Evolutionary conservation across 75 land plant genomes (phyloP).

Genomic region (Pinus albicaulis): DNA sequence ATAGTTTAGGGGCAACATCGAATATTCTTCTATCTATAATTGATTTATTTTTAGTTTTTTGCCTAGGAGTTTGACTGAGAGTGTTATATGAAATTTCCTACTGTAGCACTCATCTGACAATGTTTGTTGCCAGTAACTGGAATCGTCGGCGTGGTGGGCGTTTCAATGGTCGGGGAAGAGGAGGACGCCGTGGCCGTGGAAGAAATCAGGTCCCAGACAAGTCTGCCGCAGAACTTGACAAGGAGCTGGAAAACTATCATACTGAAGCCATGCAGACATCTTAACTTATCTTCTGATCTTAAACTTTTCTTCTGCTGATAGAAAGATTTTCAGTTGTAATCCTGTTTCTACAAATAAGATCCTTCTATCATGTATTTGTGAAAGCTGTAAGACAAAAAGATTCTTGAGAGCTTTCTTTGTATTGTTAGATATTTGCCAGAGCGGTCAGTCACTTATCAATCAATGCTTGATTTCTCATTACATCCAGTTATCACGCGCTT

Average conservation of each 20-base stretch:
- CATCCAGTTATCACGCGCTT: too few relatives aligned
- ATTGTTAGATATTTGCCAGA: too few relatives aligned
- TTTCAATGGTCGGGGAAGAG: conserved; percentile 44
- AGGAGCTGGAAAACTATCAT: conserved; percentile 81
- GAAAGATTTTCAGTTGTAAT: neutral
- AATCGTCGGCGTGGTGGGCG: conserved; percentile 27
- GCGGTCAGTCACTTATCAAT: too few relatives aligned
- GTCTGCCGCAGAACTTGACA: conserved; percentile 74
- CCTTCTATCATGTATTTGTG: too few relatives aligned
- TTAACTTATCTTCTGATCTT: neutral
- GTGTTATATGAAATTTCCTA: neutral
- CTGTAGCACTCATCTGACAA: neutral
- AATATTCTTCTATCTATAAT: too few relatives aligned
- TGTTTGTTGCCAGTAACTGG: neutral
- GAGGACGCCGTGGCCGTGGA: conserved; percentile 38
- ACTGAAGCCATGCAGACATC: conserved; percentile 68
- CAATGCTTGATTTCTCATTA: too few relatives aligned
- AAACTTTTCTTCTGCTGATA: neutral
- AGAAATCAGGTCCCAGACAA: conserved; percentile 38
- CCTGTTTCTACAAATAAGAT: neutral
- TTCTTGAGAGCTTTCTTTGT: too few relatives aligned
- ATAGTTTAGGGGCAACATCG: too few relatives aligned
- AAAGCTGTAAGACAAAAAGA: too few relatives aligned
- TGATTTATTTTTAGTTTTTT: neutral
- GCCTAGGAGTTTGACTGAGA: neutral